Evolutionary conservation across 2,329 filamentous ascomycete genomes (phyloP), one percentile per base, ranked within the genome.

Genomic region (Xylaria hypoxylon): DNA sequence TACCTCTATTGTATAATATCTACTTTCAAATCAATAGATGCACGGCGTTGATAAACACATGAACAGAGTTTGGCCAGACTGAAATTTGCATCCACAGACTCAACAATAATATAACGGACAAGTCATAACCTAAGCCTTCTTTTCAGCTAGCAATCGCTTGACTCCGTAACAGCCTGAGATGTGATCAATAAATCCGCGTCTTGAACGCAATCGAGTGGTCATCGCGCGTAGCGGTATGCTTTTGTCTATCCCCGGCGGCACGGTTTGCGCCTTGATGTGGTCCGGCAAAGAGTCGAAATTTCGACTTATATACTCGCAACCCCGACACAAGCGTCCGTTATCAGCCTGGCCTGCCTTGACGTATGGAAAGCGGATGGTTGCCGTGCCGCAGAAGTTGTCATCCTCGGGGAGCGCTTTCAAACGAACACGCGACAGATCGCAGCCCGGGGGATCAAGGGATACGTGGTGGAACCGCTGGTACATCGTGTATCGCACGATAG

Each of bases 341-440:
- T 75, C 71, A 28, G 50, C 28, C 15, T 65, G 65, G 13, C 56
- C 35, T 5, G 65, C 66, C n/a, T 67, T 62, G 19, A 76, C 50
- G 24, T 51, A 72, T n/a, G 74, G 74, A 45, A 76, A 70, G 31
- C 70, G 70, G n/a, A 76, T 70, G 7, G 68, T 70, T 7, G 74
- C 72, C 66, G 74, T 70, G 35, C 74, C 70, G 24, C 65, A 69
- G 61, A 72, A 76, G 31, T 68, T 60, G 45, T 77, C 73, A 42
- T 67, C 65, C 19, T 62, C 65, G 35, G 71, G 64, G 22, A 64
- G 65, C 13, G 62, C 69, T 48, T 68, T 71, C 28, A 59, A 51
- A 5, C 68, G 68, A 8, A 69, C 58, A 35, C 62, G 68, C 7
- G 70, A 74, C 42, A 77, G 53, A 31, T 76, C 69, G 44, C 69